Conservation (phyloP, 495 filamentous ascomycete genomes). For the Penicillium riverlandense region DNA sequence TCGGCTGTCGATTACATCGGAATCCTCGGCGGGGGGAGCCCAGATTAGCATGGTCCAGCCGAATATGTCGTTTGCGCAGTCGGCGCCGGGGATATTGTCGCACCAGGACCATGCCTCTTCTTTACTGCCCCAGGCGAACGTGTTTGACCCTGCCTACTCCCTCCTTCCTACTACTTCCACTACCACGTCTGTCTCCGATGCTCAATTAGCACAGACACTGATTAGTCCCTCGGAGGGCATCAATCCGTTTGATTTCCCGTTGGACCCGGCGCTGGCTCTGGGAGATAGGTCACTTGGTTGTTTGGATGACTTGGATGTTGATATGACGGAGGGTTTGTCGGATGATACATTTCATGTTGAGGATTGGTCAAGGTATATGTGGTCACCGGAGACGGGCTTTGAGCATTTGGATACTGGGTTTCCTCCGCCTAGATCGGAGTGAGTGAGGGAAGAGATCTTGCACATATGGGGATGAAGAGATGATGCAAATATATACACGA, state of each 20-base stretch:
- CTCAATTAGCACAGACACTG: conserved; percentile 5
- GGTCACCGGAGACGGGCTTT: conserved; percentile 22
- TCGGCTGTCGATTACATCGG: background rate
- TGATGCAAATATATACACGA: too few relatives aligned
- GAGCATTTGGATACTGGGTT: conserved; percentile 20
- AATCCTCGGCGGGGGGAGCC: too few relatives aligned
- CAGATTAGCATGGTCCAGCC: too few relatives aligned
- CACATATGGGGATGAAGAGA: too few relatives aligned
- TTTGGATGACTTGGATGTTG: conserved; percentile 18
- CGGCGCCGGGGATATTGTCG: too few relatives aligned
- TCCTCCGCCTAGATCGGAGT: conserved; percentile 2
- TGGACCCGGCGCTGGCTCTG: conserved; percentile 13
- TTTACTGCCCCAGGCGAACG: background rate
- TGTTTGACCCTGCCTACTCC: conserved; percentile 17
- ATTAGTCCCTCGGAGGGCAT: conserved; percentile 13
- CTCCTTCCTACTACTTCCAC: conserved; percentile 7
- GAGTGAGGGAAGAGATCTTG: too few relatives aligned
- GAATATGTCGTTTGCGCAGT: too few relatives aligned
- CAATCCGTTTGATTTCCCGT: conserved; percentile 17
- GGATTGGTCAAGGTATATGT: conserved; percentile 26
- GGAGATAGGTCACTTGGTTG: conserved; percentile 9
- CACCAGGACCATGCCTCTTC: background rate
- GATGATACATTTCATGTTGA: conserved; percentile 19
- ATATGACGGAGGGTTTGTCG: conserved; percentile 11
- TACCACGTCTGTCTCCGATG: background rate